phyloP scores from a whole-genome alignment of 2,329 filamentous ascomycete species.

The Diaporthe australafricana region DNA sequence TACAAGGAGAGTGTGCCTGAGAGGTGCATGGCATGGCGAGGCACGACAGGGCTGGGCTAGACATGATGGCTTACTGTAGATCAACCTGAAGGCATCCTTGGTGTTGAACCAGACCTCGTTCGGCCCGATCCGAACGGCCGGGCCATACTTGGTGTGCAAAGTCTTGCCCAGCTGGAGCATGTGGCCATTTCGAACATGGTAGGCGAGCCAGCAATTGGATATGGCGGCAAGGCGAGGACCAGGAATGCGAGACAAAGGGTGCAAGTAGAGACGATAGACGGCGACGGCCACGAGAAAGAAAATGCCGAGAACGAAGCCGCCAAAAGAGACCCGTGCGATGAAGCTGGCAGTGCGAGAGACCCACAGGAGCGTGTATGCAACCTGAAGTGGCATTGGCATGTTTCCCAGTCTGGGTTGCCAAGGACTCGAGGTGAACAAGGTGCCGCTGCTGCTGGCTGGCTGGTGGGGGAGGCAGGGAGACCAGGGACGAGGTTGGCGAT shows the following conservation, averaged over 20 bases:
- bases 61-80: conserved; percentile 56
- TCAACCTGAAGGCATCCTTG: conserved; percentile 57
- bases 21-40: not conserved
- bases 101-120: conserved; percentile 66
- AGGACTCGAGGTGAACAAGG: not conserved
- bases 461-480: not conserved
- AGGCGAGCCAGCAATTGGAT: conserved; percentile 61
- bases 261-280: conserved; percentile 55
- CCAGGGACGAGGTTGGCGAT: not conserved
- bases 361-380: not conserved
- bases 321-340: not conserved
- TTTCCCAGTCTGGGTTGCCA: not conserved
- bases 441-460: not conserved
- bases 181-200: conserved; percentile 56
- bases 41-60: not conserved
- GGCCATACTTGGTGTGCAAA: conserved; percentile 60
- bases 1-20: not conserved
- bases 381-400: not conserved
- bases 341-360: not conserved
- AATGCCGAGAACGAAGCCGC: not conserved
- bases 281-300: conserved; percentile 7
- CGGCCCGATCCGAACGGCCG: conserved; percentile 64
- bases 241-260: conserved; percentile 58
- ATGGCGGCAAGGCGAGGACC: conserved; percentile 60
- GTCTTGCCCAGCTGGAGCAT: conserved; percentile 54